A percentile compares a stretch with the other conserved stretches of the same genome.
These are phyloP conservation scores for Sechiopsis laciniata DNA, from an alignment of 306 rosid genomes.

Conservation along the genomic window DNA sequence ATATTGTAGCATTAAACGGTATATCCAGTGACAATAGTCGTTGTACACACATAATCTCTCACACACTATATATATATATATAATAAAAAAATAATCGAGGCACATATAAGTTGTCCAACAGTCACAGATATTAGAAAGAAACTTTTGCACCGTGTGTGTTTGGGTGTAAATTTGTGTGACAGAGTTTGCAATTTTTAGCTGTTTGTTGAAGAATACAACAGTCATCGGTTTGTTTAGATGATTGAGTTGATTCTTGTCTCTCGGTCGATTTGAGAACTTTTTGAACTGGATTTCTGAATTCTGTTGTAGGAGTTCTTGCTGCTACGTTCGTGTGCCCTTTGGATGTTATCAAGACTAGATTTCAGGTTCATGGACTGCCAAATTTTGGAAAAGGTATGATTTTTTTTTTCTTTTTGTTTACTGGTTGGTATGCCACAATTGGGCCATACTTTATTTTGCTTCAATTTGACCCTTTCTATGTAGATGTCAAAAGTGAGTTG, in stretches of 20 bases:
- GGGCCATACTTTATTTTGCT: not conserved
- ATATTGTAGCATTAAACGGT: too few relatives aligned
- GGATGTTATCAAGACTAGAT: slow-evolving; percentile 82
- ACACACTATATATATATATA: too few relatives aligned
- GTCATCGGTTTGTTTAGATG: not conserved
- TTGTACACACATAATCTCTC: too few relatives aligned
- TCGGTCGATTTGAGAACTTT: not conserved
- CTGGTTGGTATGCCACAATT: not conserved
- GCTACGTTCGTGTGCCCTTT: slow-evolving; percentile 84
- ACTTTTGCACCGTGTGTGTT: too few relatives aligned
- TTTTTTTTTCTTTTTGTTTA: slow-evolving; percentile 12
- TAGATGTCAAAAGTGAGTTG: not conserved
- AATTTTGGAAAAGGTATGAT: slow-evolving; percentile 32
- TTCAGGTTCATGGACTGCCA: slow-evolving; percentile 73
- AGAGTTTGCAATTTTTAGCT: too few relatives aligned
- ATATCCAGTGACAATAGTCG: too few relatives aligned
- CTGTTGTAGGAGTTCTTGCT: slow-evolving; percentile 55
- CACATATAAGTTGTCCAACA: too few relatives aligned
- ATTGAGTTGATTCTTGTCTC: not conserved
- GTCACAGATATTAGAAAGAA: too few relatives aligned
- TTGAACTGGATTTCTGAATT: not conserved
- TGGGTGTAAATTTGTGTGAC: not conserved
- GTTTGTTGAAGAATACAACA: not conserved
- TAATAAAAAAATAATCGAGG: too few relatives aligned
- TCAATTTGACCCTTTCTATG: not conserved